Conservation (phyloP, 805 yeast genomes). For the Spathaspora arborariae region DNA sequence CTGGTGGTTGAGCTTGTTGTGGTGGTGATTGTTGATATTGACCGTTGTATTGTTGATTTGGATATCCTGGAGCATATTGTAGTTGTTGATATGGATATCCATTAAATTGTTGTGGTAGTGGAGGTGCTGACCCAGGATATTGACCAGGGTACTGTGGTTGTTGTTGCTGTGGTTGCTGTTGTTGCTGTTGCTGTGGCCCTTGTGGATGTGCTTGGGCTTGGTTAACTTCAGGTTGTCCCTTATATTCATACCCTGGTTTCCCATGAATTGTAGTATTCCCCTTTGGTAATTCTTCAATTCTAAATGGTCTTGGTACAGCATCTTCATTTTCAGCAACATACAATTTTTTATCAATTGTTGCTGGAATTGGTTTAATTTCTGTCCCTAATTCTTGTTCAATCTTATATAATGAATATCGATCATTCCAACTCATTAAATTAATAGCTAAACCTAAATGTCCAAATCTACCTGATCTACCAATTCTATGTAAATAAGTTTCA, state of each 20-base stretch:
- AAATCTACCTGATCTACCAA: slow-evolving; percentile 98
- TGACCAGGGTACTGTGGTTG: not conserved
- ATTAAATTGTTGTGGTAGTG: slow-evolving; percentile 16
- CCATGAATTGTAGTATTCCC: slow-evolving; percentile 33
- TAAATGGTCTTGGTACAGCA: slow-evolving; percentile 85
- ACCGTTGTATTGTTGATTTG: slow-evolving; percentile 7
- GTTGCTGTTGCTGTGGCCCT: slow-evolving; percentile 8
- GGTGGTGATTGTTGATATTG: slow-evolving; percentile 3
- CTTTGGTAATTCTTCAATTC: slow-evolving; percentile 57
- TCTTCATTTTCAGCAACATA: slow-evolving; percentile 81
- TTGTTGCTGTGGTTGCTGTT: slow-evolving; percentile 4
- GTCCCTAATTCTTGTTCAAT: slow-evolving; percentile 97
- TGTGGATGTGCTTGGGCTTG: slow-evolving; percentile 7
- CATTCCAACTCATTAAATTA: slow-evolving; percentile 95
- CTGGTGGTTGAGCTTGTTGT: slow-evolving; percentile 10
- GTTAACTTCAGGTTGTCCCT: slow-evolving; percentile 39
- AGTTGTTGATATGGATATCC: slow-evolving; percentile 19
- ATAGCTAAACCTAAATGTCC: slow-evolving; percentile 98
- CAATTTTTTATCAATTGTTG: slow-evolving; percentile 81
- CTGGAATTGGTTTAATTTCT: slow-evolving; percentile 95
- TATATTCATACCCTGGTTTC: slow-evolving; percentile 38
- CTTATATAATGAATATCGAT: slow-evolving; percentile 86
- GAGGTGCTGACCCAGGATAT: slow-evolving; percentile 13
- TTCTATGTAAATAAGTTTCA: slow-evolving; percentile 95
- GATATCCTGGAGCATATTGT: slow-evolving; percentile 8